Evolutionary conservation across 768 basidiomycete species (phyloP), one percentile per base, ranked within the genome.

Genomic region (Trametes cinnabarina): DNA sequence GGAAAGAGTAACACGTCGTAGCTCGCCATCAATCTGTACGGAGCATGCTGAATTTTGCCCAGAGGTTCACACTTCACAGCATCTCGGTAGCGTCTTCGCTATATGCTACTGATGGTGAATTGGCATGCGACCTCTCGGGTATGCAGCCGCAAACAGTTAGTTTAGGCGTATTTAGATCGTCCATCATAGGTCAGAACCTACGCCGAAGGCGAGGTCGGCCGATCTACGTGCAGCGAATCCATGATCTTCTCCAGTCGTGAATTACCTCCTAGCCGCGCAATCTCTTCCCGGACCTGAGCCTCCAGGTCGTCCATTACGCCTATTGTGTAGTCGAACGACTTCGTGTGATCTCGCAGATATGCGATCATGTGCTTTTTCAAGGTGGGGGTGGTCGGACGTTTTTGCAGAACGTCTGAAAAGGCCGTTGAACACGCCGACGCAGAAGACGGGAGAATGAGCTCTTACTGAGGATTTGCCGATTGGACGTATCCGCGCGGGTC

Each of bases 311-410:
- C 64, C 39, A 98, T 72, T 1, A 96, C 92, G 0, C 73, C 71
- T 7, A 85, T 73, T 0, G 94, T 96, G 69, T 98, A 98, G 1
- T 85, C 87, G 65, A 98, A 97, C 0, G 94, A 94, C 44, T 82
- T 79, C 0, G 94, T 98, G 30, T 81, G 79, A 22, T 85, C 75
- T 44, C 78, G 78, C 63, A 98, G 83, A 26, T 95, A 94, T 17
- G 80, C 73, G 53, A 98, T 92, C 1, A 87, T 82, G 69, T 94
- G 88, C 2, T 73, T 72, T 70, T 98, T 98, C 39, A 93, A 79
- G 0, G 89, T 89, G 1, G 88, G 85, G 0, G 88, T 90, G 3
- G 83, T 79, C 0, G 95, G 92, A 1, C 90, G 82, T 74, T 96
- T 93, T 68, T 94, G 90, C 4, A 98, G 83, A 28, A 96, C 87